A percentile compares a stretch with the other conserved stretches of the same genome.
These are phyloP conservation scores for Scheffersomyces ergatensis DNA, from an alignment of 805 yeast species.

Conservation along the genomic window DNA sequence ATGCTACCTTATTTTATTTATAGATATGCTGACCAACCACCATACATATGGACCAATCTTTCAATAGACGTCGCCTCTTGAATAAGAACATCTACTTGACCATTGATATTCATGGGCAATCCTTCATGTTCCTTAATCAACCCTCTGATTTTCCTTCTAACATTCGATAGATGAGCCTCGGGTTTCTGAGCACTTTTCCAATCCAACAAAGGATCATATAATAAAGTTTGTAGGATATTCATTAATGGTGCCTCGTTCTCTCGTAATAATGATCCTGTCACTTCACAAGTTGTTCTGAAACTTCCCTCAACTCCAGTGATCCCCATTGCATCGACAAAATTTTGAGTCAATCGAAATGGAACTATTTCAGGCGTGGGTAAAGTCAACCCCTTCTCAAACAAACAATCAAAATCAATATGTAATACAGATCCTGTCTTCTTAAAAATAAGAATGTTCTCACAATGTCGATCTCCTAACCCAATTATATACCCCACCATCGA, in stretches of 20 bases:
- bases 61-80: slow-evolving; percentile 75
- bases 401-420: slow-evolving; percentile 96
- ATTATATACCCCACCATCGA: slow-evolving; percentile 92
- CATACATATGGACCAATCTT: slow-evolving; percentile 80
- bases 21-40: slow-evolving; percentile 73
- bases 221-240: slow-evolving; percentile 88
- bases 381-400: slow-evolving; percentile 82
- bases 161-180: slow-evolving; percentile 65
- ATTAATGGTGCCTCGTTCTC: slow-evolving; percentile 78
- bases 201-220: slow-evolving; percentile 89
- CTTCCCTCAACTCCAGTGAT: slow-evolving; percentile 86
- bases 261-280: slow-evolving; percentile 69
- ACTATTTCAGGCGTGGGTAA: slow-evolving; percentile 85
- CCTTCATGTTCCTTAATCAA: slow-evolving; percentile 76
- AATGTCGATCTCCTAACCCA: slow-evolving; percentile 95
- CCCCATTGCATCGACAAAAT: slow-evolving; percentile 92
- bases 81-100: slow-evolving; percentile 87
- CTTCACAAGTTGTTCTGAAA: slow-evolving; percentile 82
- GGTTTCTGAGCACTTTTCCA: slow-evolving; percentile 58
- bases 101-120: slow-evolving; percentile 82
- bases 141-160: slow-evolving; percentile 81
- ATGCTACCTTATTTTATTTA: too few species aligned
- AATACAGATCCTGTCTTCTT: slow-evolving; percentile 74
- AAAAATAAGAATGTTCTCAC: slow-evolving; percentile 81
- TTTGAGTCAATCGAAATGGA: slow-evolving; percentile 89